Conservation (phyloP, 1,284 basidiomycete genomes). For the Rhodotorula mucilaginosa region DNA sequence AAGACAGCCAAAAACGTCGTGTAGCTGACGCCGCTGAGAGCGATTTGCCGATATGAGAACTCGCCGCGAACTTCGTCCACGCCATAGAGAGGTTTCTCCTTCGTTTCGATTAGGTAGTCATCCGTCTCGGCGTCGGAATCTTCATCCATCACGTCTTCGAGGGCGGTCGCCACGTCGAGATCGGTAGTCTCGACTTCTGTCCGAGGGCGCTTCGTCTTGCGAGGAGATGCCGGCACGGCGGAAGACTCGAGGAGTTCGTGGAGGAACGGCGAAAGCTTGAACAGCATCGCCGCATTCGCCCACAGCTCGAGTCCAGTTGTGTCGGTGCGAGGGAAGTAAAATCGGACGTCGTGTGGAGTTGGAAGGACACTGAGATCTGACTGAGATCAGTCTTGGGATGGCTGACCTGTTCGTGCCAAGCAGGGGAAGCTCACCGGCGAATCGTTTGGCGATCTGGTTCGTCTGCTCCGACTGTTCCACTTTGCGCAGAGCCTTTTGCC, state of each 20-base stretch:
- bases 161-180: neutral
- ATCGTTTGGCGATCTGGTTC: neutral
- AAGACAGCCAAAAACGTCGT: constrained; percentile 47
- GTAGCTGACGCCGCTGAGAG: constrained; percentile 31
- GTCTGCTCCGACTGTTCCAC: neutral
- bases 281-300: neutral
- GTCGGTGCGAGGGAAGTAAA: neutral
- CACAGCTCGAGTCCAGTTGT: neutral
- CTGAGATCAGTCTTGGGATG: neutral
- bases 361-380: neutral
- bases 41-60: neutral
- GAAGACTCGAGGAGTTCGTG: neutral
- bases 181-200: too few species aligned
- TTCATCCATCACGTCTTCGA: neutral
- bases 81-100: neutral
- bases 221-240: neutral
- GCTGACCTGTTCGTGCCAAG: neutral
- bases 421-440: neutral
- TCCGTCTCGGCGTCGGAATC: neutral
- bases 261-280: neutral
- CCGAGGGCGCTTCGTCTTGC: neutral
- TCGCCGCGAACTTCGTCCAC: neutral
- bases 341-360: neutral
- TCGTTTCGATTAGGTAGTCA: neutral
- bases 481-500: neutral